Conservation (phyloP, 2,329 filamentous ascomycete species). For the Cryphonectria naterciae region DNA sequence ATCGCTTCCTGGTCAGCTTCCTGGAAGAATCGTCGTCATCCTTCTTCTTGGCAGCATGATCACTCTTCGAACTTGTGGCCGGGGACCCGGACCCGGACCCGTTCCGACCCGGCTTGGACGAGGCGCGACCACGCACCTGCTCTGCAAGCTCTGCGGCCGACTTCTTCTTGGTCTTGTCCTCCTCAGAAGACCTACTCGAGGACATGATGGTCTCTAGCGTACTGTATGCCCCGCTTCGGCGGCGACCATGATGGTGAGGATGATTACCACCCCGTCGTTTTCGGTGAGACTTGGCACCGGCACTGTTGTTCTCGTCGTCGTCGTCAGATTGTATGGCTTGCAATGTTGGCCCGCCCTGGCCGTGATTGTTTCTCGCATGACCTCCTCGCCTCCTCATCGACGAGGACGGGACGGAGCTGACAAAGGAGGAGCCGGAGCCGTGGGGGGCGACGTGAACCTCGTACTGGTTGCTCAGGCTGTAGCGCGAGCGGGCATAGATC, state of each 20-base stretch:
- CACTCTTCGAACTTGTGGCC: conserved; percentile 31
- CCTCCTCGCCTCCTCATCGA: conserved; percentile 32
- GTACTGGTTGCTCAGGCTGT: conserved; percentile 69
- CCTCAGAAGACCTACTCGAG: conserved; percentile 66
- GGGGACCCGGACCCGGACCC: conserved; percentile 35
- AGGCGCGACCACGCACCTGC: conserved; percentile 55
- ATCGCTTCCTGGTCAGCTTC: conserved; percentile 39
- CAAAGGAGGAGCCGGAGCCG: conserved; percentile 58
- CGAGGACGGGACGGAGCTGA: conserved; percentile 34
- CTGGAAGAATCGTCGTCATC: conserved; percentile 26
- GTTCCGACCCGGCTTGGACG: conserved; percentile 38
- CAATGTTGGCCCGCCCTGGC: conserved; percentile 55
- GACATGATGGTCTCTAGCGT: conserved; percentile 71
- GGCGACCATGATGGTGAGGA: conserved; percentile 36
- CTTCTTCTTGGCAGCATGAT: conserved; percentile 24
- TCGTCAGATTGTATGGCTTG: conserved; percentile 63
- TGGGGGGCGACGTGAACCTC: conserved; percentile 68
- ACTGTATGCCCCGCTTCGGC: conserved; percentile 60
- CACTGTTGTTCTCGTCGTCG: conserved; percentile 50
- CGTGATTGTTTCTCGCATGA: conserved; percentile 33
- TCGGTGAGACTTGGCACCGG: conserved; percentile 39
- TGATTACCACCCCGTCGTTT: conserved; percentile 45
- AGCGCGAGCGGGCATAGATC: conserved; percentile 67
- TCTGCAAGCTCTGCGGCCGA: conserved; percentile 60
- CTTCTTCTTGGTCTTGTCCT: conserved; percentile 64